Evolutionary conservation across 2,329 filamentous ascomycete species (phyloP).

Genomic region (Penicillium sp.): DNA sequence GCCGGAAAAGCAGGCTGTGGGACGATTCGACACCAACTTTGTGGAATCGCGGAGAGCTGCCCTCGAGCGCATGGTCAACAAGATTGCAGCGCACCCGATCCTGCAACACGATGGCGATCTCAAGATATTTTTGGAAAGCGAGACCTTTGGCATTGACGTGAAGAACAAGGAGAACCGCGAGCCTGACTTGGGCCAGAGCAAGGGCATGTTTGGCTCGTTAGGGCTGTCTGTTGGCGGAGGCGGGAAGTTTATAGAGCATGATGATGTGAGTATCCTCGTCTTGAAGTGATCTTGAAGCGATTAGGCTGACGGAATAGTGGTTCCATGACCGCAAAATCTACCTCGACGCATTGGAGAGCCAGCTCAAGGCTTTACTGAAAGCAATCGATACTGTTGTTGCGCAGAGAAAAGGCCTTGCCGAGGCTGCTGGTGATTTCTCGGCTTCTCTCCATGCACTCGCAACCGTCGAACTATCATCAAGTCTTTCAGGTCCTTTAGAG

Average conservation of each 20-base stretch:
- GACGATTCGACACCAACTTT: constrained; percentile 93
- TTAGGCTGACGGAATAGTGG: constrained; percentile 58
- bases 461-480: constrained; percentile 84
- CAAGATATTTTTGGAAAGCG: constrained; percentile 95
- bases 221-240: constrained; percentile 72
- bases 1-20: constrained; percentile 95
- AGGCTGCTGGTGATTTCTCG: constrained; percentile 90
- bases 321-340: constrained; percentile 96
- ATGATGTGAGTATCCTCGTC: constrained; percentile 66
- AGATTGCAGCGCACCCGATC: constrained; percentile 81
- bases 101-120: constrained; percentile 90
- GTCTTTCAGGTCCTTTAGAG: constrained; percentile 82
- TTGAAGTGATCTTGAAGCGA: too few relatives aligned
- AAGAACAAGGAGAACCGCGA: constrained; percentile 97
- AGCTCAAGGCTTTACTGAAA: constrained; percentile 85
- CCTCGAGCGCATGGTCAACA: constrained; percentile 96
- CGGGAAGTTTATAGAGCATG: constrained; percentile 92
- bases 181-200: constrained; percentile 79
- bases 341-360: constrained; percentile 86
- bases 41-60: constrained; percentile 88
- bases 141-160: constrained; percentile 90
- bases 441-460: constrained; percentile 88
- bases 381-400: constrained; percentile 88
- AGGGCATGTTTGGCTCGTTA: constrained; percentile 84
- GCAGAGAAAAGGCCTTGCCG: constrained; percentile 88